Percentiles rank a stretch among this genome's conserved stretches.
These are phyloP conservation scores for Flagelloscypha sp. DNA, from an alignment of 768 basidiomycete genomes.

Conservation along the genomic window DNA sequence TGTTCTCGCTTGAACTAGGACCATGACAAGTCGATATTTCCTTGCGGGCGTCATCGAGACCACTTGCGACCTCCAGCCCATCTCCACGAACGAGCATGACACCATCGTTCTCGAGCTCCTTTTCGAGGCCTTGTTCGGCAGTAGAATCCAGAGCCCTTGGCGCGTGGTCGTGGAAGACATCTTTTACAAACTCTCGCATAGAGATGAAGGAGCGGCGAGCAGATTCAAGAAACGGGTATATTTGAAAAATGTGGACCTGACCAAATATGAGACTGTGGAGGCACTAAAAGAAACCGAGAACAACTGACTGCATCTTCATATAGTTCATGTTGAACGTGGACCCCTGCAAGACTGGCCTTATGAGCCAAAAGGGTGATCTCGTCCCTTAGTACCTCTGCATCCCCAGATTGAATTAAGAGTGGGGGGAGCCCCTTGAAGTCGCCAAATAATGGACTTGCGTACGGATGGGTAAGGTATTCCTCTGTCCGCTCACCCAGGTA, in stretches of 20 bases:
- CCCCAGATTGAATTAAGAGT: constrained; percentile 84
- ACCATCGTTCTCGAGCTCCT: constrained; percentile 63
- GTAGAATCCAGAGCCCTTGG: constrained; percentile 44
- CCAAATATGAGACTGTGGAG: background rate
- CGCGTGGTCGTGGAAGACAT: constrained; percentile 36
- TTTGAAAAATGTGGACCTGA: constrained; percentile 87
- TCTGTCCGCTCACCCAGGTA: constrained; percentile 80
- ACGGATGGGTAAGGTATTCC: constrained; percentile 89
- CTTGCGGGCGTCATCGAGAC: constrained; percentile 29
- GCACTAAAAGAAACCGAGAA: background rate
- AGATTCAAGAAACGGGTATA: constrained; percentile 69
- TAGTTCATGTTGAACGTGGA: constrained; percentile 78
- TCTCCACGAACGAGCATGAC: constrained; percentile 68
- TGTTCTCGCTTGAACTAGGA: constrained; percentile 16
- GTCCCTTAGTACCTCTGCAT: constrained; percentile 91
- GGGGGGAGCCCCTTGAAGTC: constrained; percentile 83
- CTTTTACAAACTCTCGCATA: constrained; percentile 60
- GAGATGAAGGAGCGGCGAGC: constrained; percentile 61
- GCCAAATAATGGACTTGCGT: constrained; percentile 92
- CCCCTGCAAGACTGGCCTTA: constrained; percentile 83
- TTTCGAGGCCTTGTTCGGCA: constrained; percentile 53
- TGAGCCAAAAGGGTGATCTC: constrained; percentile 88
- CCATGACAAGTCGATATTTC: constrained; percentile 5
- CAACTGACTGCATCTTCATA: constrained; percentile 81
- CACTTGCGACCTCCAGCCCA: constrained; percentile 45